Conservation (phyloP, 768 basidiomycete species). For the Leucocoprinus leucothites region DNA sequence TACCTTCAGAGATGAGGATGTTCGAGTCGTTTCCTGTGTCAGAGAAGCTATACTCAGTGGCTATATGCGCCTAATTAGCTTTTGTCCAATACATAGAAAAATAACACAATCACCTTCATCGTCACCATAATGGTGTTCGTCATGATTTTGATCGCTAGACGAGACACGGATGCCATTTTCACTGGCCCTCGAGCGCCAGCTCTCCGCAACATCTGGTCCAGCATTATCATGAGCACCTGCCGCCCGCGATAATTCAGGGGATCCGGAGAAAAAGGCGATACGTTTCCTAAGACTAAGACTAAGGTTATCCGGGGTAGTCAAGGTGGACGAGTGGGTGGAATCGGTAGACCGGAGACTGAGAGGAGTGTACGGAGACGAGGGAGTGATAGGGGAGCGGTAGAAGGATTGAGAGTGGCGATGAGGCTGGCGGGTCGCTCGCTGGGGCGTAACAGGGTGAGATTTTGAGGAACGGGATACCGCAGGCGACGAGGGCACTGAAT, state of each 20-base stretch:
- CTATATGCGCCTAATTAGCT: constrained; percentile 44
- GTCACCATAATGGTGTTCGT: constrained; percentile 44
- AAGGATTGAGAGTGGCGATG: constrained; percentile 43
- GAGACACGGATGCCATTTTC: constrained; percentile 72
- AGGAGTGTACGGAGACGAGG: constrained; percentile 68
- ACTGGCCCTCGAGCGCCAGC: constrained; percentile 69
- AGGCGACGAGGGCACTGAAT: constrained; percentile 47
- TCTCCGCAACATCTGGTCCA: constrained; percentile 59
- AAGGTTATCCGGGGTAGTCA: constrained; percentile 60
- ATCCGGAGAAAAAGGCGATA: constrained; percentile 42
- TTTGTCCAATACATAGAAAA: constrained; percentile 10
- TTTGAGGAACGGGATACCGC: constrained; percentile 39
- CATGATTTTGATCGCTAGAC: constrained; percentile 38
- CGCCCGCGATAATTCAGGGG: constrained; percentile 22
- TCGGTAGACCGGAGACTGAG: constrained; percentile 64
- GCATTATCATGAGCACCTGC: constrained; percentile 36
- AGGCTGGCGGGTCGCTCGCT: constrained; percentile 50
- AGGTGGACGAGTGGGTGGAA: constrained; percentile 46
- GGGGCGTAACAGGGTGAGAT: constrained; percentile 59
- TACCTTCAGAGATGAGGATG: constrained; percentile 48
- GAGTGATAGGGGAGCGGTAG: constrained; percentile 59
- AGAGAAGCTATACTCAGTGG: constrained; percentile 45
- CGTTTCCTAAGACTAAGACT: constrained; percentile 35
- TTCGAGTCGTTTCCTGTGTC: constrained; percentile 45
- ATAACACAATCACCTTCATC: constrained; percentile 38